Base-by-base conservation (phyloP, 345 rosid species). In the Citrus glauca region DNA sequence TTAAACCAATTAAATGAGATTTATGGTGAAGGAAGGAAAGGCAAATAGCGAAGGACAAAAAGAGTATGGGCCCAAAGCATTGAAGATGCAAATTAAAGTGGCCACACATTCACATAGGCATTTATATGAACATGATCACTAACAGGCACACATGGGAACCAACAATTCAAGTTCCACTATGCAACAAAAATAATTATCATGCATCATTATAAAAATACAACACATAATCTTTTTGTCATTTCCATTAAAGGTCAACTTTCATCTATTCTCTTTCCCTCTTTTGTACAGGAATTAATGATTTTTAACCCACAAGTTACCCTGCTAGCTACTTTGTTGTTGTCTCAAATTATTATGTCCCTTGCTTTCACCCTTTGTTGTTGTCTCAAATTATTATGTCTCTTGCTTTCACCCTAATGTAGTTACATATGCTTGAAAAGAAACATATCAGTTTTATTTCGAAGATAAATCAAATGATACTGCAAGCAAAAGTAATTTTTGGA, bases 141-240 rank as follows among this genome's bases (percentile, higher is more conserved):
- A 83, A 79, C 82, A 73, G 79, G 78, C 30, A 77, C 84, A 82
- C 82, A 86, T 83, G 87, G 80, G 74, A 73, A 72, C 83, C 82
- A 78, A 74, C 76, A 67, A 19, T 59, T 35, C 19, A 25, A 13
- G 27, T 73, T 59, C 66, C 76, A 38, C 76, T n/a, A 73, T 65
- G 59, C 25, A 82, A 76, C 76, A 72, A 63, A 66, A 66, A 38
- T 66, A 66, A 68, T 63, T 71, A 62, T 75, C 82, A 77, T 81
- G 77, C 80, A 83, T 77, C 78, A 63, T 77, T 53, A 35, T n/a
- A 67, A 68, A 5, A 70, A 63, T 60, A 24, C 48, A 45, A 9
- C 61, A 19, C 74, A 27, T 37, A 69, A 30, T 53, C 48, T 82
- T 82, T 38, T 79, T 81, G 74, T 79, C 85, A 64, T 72, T 72